These are phyloP conservation scores for Pleurotus cornucopiae DNA, from an alignment of 768 basidiomycete genomes.

Conservation along the genomic window DNA sequence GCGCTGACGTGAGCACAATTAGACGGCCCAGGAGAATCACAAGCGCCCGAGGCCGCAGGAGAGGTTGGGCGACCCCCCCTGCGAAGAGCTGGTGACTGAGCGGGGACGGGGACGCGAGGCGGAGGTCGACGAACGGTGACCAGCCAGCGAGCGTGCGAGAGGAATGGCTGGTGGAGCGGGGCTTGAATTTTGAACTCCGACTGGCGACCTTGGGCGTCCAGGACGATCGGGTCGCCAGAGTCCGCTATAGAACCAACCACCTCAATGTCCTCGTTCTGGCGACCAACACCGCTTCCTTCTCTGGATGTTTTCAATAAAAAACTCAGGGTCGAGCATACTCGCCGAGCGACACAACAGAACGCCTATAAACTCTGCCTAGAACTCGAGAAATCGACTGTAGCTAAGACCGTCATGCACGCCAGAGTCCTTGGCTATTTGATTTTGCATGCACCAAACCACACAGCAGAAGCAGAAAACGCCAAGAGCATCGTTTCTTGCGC, in stretches of 20 bases:
- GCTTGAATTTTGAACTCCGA: neutral
- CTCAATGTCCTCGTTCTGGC: too few relatives aligned
- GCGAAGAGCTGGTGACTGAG: neutral
- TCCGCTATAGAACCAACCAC: neutral
- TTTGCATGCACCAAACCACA: conserved; percentile 4
- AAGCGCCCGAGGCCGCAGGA: too few relatives aligned
- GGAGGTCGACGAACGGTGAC: neutral
- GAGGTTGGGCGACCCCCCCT: too few relatives aligned
- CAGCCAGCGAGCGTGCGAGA: neutral
- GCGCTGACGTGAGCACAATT: too few relatives aligned
- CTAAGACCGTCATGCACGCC: conserved; percentile 5
- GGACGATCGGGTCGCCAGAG: neutral
- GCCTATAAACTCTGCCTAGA: neutral
- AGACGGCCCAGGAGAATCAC: too few relatives aligned
- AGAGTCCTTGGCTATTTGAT: conserved; percentile 12
- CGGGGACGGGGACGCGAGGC: neutral
- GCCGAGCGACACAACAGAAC: neutral
- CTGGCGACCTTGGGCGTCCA: neutral
- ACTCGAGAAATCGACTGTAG: neutral
- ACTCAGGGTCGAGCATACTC: neutral
- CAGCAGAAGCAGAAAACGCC: neutral
- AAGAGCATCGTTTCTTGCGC: conserved; percentile 1
- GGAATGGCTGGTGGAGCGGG: neutral
- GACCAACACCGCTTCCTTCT: too few relatives aligned
- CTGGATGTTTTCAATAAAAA: neutral